Percentiles rank a stretch among this genome's conserved stretches.
Conservation (phyloP, 2,329 filamentous ascomycete species). For the Dendryphion nanum region DNA sequence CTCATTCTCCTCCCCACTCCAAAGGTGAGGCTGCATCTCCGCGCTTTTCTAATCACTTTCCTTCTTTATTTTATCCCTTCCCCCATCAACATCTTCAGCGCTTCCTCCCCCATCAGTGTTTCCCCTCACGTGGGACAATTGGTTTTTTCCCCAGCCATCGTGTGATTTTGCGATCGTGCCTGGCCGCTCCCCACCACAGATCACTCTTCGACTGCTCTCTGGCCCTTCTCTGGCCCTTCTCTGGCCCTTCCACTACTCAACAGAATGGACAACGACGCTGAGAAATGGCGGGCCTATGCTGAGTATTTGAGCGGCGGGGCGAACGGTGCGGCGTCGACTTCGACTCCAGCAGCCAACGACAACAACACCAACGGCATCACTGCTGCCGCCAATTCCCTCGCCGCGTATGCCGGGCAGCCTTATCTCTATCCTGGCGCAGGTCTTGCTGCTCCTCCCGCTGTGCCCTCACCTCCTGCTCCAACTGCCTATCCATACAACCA, state of each 20-base stretch:
- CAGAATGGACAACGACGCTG: background rate
- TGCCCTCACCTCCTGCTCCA: background rate
- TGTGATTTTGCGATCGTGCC: too few relatives aligned
- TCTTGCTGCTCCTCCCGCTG: background rate
- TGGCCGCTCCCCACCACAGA: too few relatives aligned
- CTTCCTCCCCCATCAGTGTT: too few relatives aligned
- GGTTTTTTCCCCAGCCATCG: too few relatives aligned
- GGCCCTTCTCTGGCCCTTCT: too few relatives aligned
- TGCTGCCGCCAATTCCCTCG: background rate
- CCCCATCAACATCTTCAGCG: too few relatives aligned
- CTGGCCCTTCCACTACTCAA: too few relatives aligned
- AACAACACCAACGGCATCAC: background rate
- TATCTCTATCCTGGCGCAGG: background rate
- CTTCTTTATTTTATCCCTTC: too few relatives aligned
- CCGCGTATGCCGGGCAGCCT: background rate
- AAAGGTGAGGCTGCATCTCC: constrained; percentile 1
- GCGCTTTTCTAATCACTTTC: too few relatives aligned
- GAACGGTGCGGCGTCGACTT: background rate
- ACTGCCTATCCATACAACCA: background rate
- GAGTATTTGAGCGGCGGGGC: background rate
- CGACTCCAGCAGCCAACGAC: background rate
- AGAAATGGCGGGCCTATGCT: background rate
- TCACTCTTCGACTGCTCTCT: too few relatives aligned
- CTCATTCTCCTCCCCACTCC: background rate
- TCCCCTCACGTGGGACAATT: too few relatives aligned